Conservation (phyloP, 345 rosid species). For the Pistacia atlantica region DNA sequence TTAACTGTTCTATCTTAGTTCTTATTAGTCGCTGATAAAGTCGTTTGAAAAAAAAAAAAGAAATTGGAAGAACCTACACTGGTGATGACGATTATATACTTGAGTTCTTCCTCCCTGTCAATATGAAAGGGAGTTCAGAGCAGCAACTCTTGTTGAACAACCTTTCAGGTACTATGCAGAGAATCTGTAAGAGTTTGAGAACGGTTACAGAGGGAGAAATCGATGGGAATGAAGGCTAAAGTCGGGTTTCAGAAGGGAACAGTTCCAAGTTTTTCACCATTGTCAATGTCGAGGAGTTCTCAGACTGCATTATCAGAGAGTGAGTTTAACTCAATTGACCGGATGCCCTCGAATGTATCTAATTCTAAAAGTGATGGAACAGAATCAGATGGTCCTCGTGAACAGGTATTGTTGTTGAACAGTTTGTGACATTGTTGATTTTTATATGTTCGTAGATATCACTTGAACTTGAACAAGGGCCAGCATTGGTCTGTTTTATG, state of each 20-base stretch:
- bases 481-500: background rate
- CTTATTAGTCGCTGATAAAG: too few species aligned
- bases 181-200: slow-evolving; percentile 75
- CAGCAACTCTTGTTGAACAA: slow-evolving; percentile 81
- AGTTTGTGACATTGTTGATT: background rate
- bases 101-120: slow-evolving; percentile 84
- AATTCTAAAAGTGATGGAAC: slow-evolving; percentile 38
- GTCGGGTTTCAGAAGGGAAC: slow-evolving; percentile 33
- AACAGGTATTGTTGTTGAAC: slow-evolving; percentile 44
- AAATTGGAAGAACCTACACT: slow-evolving; percentile 42
- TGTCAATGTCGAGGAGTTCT: slow-evolving; percentile 33
- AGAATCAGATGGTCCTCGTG: slow-evolving; percentile 38
- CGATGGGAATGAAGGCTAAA: slow-evolving; percentile 30
- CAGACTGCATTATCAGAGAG: slow-evolving; percentile 34
- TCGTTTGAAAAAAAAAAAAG: too few species aligned
- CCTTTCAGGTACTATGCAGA: slow-evolving; percentile 84
- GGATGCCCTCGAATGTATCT: slow-evolving; percentile 30
- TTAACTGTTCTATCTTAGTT: too few species aligned
- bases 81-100: slow-evolving; percentile 72
- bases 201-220: slow-evolving; percentile 65
- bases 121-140: slow-evolving; percentile 71
- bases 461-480: background rate
- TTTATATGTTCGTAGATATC: background rate
- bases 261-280: slow-evolving; percentile 29
- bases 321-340: slow-evolving; percentile 36